Evolutionary conservation across 805 yeast species (phyloP).

Genomic region (Yamadazyma laniorum): DNA sequence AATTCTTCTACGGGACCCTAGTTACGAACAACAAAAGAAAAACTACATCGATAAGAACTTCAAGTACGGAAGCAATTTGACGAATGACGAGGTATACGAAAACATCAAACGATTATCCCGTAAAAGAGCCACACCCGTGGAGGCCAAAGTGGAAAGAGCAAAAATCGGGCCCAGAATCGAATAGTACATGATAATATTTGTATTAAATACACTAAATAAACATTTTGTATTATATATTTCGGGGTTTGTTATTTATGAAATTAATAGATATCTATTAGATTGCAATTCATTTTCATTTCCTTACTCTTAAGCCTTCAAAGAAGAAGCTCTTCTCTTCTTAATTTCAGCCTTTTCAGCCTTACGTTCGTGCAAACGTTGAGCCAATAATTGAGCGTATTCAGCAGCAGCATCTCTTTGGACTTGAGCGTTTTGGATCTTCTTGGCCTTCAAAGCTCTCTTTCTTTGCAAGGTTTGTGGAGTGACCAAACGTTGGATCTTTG

Average conservation of each 20-base stretch:
- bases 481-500: conserved; percentile 98
- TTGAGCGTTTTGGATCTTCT: conserved; percentile 95
- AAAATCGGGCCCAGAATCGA: conserved; percentile 3
- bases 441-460: conserved; percentile 94
- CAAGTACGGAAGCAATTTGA: conserved; percentile 44
- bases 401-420: conserved; percentile 99
- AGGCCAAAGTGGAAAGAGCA: background rate
- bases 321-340: conserved; percentile 99
- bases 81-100: conserved; percentile 58
- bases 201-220: conserved; percentile 18
- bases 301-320: conserved; percentile 75
- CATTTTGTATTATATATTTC: conserved; percentile 1
- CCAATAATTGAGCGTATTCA: conserved; percentile 98
- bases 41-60: conserved; percentile 58
- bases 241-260: conserved; percentile 1
- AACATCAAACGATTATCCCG: conserved; percentile 53
- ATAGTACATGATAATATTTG: conserved; percentile 10
- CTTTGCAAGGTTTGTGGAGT: conserved; percentile 99
- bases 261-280: conserved; percentile 6
- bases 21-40: conserved; percentile 66
- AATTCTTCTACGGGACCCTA: conserved; percentile 71
- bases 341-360: conserved; percentile 98
- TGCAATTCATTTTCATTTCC: no score
- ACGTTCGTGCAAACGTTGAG: conserved; percentile 97
- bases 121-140: conserved; percentile 17